Evolutionary conservation across 805 yeast genomes (phyloP).

Genomic region (Metschnikowia hibisci): DNA sequence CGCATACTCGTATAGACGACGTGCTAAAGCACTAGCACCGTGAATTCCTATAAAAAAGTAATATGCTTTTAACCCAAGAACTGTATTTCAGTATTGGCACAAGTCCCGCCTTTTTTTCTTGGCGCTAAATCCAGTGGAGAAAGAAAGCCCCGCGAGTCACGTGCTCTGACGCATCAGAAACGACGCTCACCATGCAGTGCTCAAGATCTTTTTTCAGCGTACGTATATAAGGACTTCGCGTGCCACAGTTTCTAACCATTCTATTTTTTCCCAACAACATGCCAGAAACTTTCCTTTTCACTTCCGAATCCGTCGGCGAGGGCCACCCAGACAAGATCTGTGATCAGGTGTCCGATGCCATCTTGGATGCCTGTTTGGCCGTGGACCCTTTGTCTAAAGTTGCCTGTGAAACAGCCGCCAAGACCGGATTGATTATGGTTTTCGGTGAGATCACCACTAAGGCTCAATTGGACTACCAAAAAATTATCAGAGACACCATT

Average conservation of each 20-base stretch:
- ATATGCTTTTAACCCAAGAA: neutral
- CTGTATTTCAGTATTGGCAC: no score
- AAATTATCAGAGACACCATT: slow-evolving; percentile 96
- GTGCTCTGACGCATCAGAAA: slow-evolving; percentile 14
- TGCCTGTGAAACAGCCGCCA: slow-evolving; percentile 98
- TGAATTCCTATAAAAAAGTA: neutral
- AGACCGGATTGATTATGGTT: slow-evolving; percentile 99
- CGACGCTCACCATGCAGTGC: neutral
- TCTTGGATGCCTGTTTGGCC: slow-evolving; percentile 93
- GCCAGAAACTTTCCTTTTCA: slow-evolving; percentile 53
- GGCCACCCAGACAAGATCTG: slow-evolving; percentile 96
- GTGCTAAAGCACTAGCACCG: neutral
- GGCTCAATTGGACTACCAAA: slow-evolving; percentile 93
- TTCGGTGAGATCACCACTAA: slow-evolving; percentile 99
- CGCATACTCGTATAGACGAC: neutral
- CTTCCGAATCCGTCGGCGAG: slow-evolving; percentile 91
- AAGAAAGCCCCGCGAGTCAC: slow-evolving; percentile 4
- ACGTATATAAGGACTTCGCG: slow-evolving; percentile 7
- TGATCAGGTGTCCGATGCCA: slow-evolving; percentile 98
- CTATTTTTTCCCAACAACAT: slow-evolving; percentile 8
- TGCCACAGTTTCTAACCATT: slow-evolving; percentile 4
- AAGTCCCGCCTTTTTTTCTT: no score
- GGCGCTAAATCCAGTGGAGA: neutral
- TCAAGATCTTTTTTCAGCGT: slow-evolving; percentile 2
- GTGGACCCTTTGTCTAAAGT: slow-evolving; percentile 97